A percentile compares a stretch with the other conserved stretches of the same genome.
Evolutionary conservation across 169 alveolate genomes (phyloP).

Genomic region (Miamiensis avidus): DNA sequence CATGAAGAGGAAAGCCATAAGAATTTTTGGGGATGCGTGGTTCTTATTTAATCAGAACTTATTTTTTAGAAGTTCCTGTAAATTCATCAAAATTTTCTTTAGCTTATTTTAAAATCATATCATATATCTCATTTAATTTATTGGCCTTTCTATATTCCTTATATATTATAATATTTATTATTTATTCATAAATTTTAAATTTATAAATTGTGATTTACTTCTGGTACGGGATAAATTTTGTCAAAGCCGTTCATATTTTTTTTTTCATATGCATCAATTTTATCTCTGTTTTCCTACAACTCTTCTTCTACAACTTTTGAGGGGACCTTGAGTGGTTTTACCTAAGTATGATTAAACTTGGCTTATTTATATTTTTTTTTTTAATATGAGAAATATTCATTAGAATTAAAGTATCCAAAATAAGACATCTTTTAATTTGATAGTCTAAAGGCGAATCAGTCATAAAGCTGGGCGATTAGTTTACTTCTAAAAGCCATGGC

Average conservation of each 20-base stretch:
- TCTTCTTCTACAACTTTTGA: conserved; percentile 30
- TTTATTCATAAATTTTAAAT: too few species aligned
- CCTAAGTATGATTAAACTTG: conserved; percentile 15
- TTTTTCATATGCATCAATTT: conserved; percentile 57
- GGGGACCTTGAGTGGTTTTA: conserved; percentile 1
- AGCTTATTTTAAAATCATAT: too few species aligned
- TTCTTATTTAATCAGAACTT: too few species aligned
- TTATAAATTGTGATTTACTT: too few species aligned
- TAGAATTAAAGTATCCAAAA: conserved; percentile 55
- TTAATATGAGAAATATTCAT: conserved; percentile 31
- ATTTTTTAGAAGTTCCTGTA: too few species aligned
- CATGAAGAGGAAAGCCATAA: too few species aligned
- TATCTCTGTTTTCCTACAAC: conserved; percentile 27
- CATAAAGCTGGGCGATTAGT: conserved; percentile 63
- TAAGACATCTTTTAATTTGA: conserved; percentile 47
- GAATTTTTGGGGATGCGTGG: too few species aligned
- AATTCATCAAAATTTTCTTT: too few species aligned
- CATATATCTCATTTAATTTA: too few species aligned
- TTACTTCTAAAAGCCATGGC: conserved; percentile 67
- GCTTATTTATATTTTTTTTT: conserved; percentile 32
- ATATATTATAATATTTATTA: too few species aligned
- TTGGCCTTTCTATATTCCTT: too few species aligned
- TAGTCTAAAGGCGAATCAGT: conserved; percentile 63
- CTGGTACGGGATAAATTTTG: conserved; percentile 58
- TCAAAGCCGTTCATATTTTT: conserved; percentile 49